These are phyloP conservation scores for Trichopus zeylanicus DNA, from an alignment of 116 monocot species.

Conservation along the genomic window DNA sequence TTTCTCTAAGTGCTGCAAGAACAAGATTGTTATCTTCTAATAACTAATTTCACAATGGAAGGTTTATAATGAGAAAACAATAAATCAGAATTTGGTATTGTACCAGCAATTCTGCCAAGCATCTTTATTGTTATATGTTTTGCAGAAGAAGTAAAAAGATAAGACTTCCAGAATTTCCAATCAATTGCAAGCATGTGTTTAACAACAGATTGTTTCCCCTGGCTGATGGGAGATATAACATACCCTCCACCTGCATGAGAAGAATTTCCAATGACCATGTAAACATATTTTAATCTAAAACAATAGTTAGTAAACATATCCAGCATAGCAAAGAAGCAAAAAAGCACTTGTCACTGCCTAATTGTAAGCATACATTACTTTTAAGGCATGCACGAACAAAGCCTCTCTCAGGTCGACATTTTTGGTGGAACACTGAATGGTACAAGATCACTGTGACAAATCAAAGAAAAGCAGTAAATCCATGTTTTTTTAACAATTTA, in stretches of 20 bases:
- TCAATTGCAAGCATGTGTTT: conserved; percentile 99
- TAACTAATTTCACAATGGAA: background rate
- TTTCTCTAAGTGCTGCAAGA: conserved; percentile 75
- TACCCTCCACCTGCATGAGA: conserved; percentile 81
- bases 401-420: conserved; percentile 58
- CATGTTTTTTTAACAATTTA: background rate
- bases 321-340: background rate
- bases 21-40: background rate
- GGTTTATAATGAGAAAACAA: background rate
- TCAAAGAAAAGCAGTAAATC: conserved; percentile 10
- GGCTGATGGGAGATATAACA: conserved; percentile 82
- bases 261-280: background rate
- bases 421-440: conserved; percentile 88
- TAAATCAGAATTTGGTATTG: background rate
- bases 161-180: conserved; percentile 94
- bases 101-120: conserved; percentile 90
- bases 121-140: conserved; percentile 78
- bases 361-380: conserved; percentile 97
- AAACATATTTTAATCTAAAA: background rate
- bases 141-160: conserved; percentile 69
- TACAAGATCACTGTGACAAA: conserved; percentile 72
- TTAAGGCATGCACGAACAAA: conserved; percentile 95
- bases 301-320: background rate
- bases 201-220: conserved; percentile 84
- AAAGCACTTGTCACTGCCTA: conserved; percentile 7